These are phyloP conservation scores for Yarrowia phangngaensis DNA, from an alignment of 805 yeast genomes.

Conservation along the genomic window DNA sequence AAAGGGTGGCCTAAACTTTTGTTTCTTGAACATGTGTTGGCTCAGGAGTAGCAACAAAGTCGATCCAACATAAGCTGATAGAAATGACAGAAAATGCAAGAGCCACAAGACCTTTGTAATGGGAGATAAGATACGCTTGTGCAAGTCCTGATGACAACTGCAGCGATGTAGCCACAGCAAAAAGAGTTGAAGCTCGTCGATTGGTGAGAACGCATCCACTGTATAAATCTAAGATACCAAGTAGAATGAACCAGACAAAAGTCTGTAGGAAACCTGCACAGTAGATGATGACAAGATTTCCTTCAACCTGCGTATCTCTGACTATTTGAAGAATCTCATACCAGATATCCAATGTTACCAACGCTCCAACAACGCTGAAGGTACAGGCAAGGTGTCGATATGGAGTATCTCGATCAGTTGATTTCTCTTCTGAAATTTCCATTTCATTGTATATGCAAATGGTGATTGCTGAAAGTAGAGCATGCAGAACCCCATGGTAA, in stretches of 20 bases:
- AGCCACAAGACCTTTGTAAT: background rate
- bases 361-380: background rate
- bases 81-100: background rate
- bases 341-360: slow-evolving; percentile 1
- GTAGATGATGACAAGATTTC: no score
- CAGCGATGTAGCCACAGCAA: no score
- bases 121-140: slow-evolving; percentile 2
- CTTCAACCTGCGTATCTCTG: no score
- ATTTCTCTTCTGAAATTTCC: background rate
- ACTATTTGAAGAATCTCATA: no score
- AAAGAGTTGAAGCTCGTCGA: no score
- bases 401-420: background rate
- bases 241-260: no score
- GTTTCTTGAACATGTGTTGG: background rate
- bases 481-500: slow-evolving; percentile 13
- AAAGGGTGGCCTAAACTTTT: background rate
- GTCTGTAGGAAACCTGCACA: no score
- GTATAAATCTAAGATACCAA: no score
- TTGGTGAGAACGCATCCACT: no score
- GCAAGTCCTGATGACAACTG: no score
- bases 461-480: slow-evolving; percentile 5
- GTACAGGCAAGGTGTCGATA: slow-evolving; percentile 5
- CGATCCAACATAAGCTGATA: background rate
- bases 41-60: background rate
- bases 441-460: slow-evolving; percentile 19